phyloP scores from a whole-genome alignment of 208 protist species.

The Crithidia mellificae region DNA sequence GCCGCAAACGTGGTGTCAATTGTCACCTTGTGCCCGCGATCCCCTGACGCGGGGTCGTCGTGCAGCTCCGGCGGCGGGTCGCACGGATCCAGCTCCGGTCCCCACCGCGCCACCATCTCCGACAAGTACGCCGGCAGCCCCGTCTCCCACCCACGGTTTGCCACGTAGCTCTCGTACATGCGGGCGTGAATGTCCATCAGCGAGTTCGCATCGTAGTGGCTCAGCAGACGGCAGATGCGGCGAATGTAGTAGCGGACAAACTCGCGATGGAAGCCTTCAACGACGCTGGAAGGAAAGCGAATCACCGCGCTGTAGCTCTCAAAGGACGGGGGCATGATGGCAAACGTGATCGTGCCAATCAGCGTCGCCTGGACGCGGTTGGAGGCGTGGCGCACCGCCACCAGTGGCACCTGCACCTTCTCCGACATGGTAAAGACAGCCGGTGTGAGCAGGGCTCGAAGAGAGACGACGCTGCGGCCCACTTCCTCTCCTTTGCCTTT shows the following conservation, averaged over 20 bases:
- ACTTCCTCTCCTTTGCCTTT: constrained; percentile 40
- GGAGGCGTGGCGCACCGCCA: constrained; percentile 42
- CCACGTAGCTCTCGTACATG: constrained; percentile 68
- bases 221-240: constrained; percentile 59
- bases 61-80: constrained; percentile 27
- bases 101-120: constrained; percentile 58
- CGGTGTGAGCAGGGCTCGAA: constrained; percentile 75
- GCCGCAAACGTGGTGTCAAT: neutral
- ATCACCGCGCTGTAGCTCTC: constrained; percentile 56
- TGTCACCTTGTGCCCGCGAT: neutral
- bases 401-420: constrained; percentile 67
- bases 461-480: constrained; percentile 52
- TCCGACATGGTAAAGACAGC: constrained; percentile 70
- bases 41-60: neutral
- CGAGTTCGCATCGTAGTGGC: constrained; percentile 72
- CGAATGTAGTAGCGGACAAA: constrained; percentile 75
- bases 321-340: constrained; percentile 52
- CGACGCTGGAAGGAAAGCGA: constrained; percentile 34
- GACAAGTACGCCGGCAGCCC: constrained; percentile 53
- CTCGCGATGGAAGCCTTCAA: constrained; percentile 47
- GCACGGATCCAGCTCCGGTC: constrained; percentile 47
- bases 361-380: constrained; percentile 50
- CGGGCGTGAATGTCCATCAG: constrained; percentile 59
- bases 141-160: constrained; percentile 41
- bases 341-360: constrained; percentile 69